Evolutionary conservation across 352 stramenopile species (phyloP).

Genomic region (Pythium dissotocum): DNA sequence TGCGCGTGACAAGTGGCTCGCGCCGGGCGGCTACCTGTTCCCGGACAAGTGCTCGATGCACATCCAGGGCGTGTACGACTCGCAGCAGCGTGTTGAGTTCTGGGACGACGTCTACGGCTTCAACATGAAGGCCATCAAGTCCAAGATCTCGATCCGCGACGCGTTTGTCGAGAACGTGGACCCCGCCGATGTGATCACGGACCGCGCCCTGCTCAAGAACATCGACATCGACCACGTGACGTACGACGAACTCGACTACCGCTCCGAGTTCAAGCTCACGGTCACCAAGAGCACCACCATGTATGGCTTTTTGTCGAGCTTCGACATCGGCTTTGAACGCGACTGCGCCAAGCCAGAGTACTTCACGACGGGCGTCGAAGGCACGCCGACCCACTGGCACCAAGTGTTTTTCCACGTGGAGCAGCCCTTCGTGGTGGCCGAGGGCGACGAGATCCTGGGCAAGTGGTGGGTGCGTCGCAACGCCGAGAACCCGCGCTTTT

Average conservation of each 20-base stretch:
- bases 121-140: slow-evolving; percentile 97
- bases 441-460: slow-evolving; percentile 79
- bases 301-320: slow-evolving; percentile 96
- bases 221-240: slow-evolving; percentile 90
- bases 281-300: slow-evolving; percentile 88
- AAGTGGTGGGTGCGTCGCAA: slow-evolving; percentile 90
- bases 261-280: slow-evolving; percentile 86
- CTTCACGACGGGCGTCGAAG: slow-evolving; percentile 93
- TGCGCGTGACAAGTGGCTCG: slow-evolving; percentile 96
- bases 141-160: slow-evolving; percentile 94
- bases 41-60: slow-evolving; percentile 97
- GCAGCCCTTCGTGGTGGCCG: slow-evolving; percentile 67
- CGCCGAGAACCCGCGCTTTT: slow-evolving; percentile 91
- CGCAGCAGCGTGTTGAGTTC: slow-evolving; percentile 78
- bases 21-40: slow-evolving; percentile 93
- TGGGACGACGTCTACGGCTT: slow-evolving; percentile 99
- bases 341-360: slow-evolving; percentile 92
- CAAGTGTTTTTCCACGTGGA: slow-evolving; percentile 98
- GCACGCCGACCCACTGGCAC: slow-evolving; percentile 98
- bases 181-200: slow-evolving; percentile 86
- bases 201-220: slow-evolving; percentile 78
- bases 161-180: slow-evolving; percentile 96
- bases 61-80: slow-evolving; percentile 81
- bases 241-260: slow-evolving; percentile 96
- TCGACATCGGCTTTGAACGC: slow-evolving; percentile 96